Evolutionary conservation across 148 eudicot genomes (phyloP).

Genomic region (Chenopodium quinoa): DNA sequence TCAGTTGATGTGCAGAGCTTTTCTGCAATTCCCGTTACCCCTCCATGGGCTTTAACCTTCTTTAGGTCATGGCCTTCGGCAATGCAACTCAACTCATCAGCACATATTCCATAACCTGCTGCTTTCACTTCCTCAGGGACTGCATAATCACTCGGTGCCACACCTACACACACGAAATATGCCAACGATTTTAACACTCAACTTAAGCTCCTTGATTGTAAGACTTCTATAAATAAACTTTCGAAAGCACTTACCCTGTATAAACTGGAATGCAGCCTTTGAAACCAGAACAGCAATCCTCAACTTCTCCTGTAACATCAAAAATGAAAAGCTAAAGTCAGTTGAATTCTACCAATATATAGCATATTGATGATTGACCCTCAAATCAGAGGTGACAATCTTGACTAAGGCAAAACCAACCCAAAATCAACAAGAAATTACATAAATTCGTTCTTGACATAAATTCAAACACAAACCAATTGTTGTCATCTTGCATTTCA

Average conservation of each 20-base stretch:
- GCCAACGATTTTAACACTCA: background rate
- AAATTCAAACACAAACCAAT: no score
- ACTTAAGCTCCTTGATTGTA: background rate
- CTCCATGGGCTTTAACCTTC: slow-evolving; percentile 71
- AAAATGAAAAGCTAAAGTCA: background rate
- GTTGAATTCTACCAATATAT: background rate
- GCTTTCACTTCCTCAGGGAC: slow-evolving; percentile 72
- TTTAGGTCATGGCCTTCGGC: slow-evolving; percentile 85
- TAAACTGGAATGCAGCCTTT: slow-evolving; percentile 51
- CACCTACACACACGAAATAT: slow-evolving; percentile 41
- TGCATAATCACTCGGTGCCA: slow-evolving; percentile 60
- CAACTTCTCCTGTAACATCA: slow-evolving; percentile 41
- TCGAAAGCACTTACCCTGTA: slow-evolving; percentile 37
- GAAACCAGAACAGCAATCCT: slow-evolving; percentile 50
- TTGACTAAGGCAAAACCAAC: no score
- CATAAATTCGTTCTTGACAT: no score
- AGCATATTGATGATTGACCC: background rate
- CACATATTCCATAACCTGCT: slow-evolving; percentile 81
- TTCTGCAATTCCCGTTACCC: slow-evolving; percentile 57
- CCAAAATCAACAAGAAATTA: no score
- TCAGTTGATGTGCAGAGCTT: slow-evolving; percentile 64
- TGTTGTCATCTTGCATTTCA: no score
- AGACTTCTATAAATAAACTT: background rate
- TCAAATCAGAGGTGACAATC: background rate
- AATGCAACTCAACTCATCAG: slow-evolving; percentile 71